Conservation (phyloP, 257 asterid species). For the Forsythia suspensa region DNA sequence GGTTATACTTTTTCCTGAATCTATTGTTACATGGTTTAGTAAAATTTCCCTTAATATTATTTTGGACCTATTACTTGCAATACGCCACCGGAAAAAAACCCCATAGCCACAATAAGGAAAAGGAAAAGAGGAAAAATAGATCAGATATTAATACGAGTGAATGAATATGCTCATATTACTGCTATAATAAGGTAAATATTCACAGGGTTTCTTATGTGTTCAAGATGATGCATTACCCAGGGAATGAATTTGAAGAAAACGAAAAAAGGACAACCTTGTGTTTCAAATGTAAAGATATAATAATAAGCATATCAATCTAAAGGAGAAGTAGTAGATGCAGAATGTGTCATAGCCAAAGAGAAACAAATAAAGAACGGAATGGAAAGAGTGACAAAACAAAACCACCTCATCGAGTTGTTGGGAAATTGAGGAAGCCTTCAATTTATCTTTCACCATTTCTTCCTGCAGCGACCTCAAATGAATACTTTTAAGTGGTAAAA, state of each 20-base stretch:
- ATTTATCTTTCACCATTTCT: slow-evolving; percentile 48
- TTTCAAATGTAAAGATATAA: not conserved
- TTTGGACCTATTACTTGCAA: not conserved
- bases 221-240: not conserved
- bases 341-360: not conserved
- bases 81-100: not conserved
- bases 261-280: not conserved
- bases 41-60: not conserved
- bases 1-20: not conserved
- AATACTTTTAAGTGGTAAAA: slow-evolving; percentile 12
- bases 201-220: not conserved
- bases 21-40: not conserved
- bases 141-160: not conserved
- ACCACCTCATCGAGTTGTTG: slow-evolving; percentile 41
- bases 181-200: not conserved
- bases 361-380: not conserved
- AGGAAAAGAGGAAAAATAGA: not conserved
- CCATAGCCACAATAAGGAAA: not conserved
- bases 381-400: not conserved
- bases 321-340: not conserved
- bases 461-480: slow-evolving; percentile 35
- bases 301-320: not conserved
- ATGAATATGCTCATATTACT: not conserved
- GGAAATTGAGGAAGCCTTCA: slow-evolving; percentile 40
- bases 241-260: not conserved